Conservation (phyloP, 805 yeast genomes). For the Candida yuanshanica region DNA sequence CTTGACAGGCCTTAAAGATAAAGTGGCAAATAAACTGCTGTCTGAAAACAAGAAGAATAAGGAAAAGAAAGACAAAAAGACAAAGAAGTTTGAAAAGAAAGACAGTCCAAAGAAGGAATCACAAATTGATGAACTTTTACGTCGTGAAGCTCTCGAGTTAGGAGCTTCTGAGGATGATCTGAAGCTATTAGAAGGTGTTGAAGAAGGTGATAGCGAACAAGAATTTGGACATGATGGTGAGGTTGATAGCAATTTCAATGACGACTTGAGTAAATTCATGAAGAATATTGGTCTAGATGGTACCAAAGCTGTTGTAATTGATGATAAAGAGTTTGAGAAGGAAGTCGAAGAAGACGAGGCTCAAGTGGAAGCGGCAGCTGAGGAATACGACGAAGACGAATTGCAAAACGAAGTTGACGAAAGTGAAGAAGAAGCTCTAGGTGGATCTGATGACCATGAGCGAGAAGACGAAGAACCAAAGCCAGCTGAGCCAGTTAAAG, state of each 20-base stretch:
- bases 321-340: slow-evolving; percentile 35
- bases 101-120: slow-evolving; percentile 1
- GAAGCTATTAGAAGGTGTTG: slow-evolving; percentile 51
- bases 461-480: slow-evolving; percentile 17
- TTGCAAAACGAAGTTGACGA: slow-evolving; percentile 20
- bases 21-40: slow-evolving; percentile 48
- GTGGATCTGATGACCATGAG: too few relatives aligned
- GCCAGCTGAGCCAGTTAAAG: slow-evolving; percentile 11
- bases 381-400: slow-evolving; percentile 27
- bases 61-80: slow-evolving; percentile 15
- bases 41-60: slow-evolving; percentile 21
- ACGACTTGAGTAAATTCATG: slow-evolving; percentile 59
- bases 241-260: slow-evolving; percentile 35
- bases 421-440: slow-evolving; percentile 17
- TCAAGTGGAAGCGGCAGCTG: slow-evolving; percentile 32
- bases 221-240: slow-evolving; percentile 30
- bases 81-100: slow-evolving; percentile 17
- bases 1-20: slow-evolving; percentile 55
- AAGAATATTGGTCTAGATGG: slow-evolving; percentile 59
- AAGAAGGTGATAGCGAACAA: slow-evolving; percentile 40
- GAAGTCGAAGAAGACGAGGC: slow-evolving; percentile 32
- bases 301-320: slow-evolving; percentile 29
- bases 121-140: slow-evolving; percentile 29
- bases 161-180: slow-evolving; percentile 89
- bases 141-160: slow-evolving; percentile 69